Evolutionary conservation across 2,329 filamentous ascomycete species (phyloP).

Genomic region (Pseudonectria foliicola): DNA sequence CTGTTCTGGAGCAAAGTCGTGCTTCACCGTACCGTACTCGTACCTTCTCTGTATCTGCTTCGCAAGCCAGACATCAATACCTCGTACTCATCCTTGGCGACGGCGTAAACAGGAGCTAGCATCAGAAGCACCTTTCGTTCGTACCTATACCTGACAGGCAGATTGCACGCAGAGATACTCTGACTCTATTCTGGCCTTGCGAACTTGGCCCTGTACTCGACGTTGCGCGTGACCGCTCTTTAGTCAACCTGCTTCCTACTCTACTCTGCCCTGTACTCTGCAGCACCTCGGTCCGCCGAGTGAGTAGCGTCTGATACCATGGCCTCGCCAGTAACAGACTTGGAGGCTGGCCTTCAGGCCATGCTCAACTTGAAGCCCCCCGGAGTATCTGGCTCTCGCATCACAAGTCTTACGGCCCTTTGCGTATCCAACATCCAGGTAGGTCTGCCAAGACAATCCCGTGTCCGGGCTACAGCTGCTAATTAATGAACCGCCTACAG

Average conservation of each 20-base stretch:
- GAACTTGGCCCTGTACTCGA: too few relatives aligned
- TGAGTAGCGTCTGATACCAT: conserved; percentile 36
- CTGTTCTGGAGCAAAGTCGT: conserved; percentile 18
- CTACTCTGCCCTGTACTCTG: conserved; percentile 10
- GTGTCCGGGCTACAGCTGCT: conserved; percentile 9
- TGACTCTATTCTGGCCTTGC: too few relatives aligned
- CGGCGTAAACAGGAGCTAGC: conserved; percentile 16
- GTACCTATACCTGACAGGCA: too few relatives aligned
- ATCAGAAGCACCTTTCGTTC: too few relatives aligned
- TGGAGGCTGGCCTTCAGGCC: conserved; percentile 84
- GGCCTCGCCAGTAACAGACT: conserved; percentile 80
- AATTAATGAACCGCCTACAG: conserved; percentile 39
- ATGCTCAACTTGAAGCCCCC: conserved; percentile 89
- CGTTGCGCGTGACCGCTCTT: conserved; percentile 7
- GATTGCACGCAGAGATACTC: too few relatives aligned
- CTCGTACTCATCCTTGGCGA: conserved; percentile 20
- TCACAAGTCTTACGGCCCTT: conserved; percentile 76
- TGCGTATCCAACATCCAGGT: conserved; percentile 90
- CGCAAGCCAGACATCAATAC: conserved; percentile 7
- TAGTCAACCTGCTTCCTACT: conserved; percentile 8
- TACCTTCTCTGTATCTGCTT: conserved; percentile 20
- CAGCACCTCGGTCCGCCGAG: conserved; percentile 17
- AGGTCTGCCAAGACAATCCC: conserved; percentile 23
- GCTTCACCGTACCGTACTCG: conserved; percentile 18
- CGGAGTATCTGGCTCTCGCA: conserved; percentile 89